A percentile compares a stretch with the other conserved stretches of the same genome.
phyloP scores from a whole-genome alignment of 176 grass and related monocot species.

The Zoysia japonica region DNA sequence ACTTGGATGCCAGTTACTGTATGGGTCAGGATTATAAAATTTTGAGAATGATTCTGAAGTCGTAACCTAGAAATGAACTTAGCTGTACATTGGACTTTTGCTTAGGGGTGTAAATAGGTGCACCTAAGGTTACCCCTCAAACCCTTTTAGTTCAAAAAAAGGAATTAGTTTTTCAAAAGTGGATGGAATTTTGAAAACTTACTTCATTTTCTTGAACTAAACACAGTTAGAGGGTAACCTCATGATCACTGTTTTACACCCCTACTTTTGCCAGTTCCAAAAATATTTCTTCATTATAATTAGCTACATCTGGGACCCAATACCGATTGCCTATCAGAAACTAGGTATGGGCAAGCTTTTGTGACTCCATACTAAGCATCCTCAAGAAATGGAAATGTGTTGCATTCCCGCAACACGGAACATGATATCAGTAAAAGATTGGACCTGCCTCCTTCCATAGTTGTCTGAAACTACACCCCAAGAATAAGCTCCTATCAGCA shows the following conservation, averaged over 20 bases:
- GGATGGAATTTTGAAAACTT: too few species aligned
- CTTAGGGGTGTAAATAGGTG: too few species aligned
- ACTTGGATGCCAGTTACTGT: not conserved
- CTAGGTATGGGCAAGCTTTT: not conserved
- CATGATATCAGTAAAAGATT: slow-evolving; percentile 53
- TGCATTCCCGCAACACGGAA: not conserved
- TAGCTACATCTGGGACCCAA: slow-evolving; percentile 5
- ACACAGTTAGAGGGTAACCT: too few species aligned
- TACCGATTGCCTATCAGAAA: not conserved
- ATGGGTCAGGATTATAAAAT: not conserved
- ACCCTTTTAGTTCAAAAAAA: too few species aligned
- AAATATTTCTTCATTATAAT: not conserved
- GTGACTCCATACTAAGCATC: not conserved
- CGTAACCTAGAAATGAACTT: not conserved
- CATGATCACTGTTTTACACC: too few species aligned
- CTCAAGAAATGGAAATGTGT: not conserved
- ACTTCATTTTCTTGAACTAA: too few species aligned
- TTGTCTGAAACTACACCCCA: slow-evolving; percentile 92
- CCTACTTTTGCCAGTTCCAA: not conserved
- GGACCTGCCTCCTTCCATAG: slow-evolving; percentile 96
- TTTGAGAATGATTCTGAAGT: not conserved
- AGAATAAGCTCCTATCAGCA: slow-evolving; percentile 84
- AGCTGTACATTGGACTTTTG: not conserved
- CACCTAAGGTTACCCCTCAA: too few species aligned
- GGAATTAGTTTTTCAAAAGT: too few species aligned